phyloP scores from a whole-genome alignment of 306 rosid species.

The Fragaria vesca region DNA sequence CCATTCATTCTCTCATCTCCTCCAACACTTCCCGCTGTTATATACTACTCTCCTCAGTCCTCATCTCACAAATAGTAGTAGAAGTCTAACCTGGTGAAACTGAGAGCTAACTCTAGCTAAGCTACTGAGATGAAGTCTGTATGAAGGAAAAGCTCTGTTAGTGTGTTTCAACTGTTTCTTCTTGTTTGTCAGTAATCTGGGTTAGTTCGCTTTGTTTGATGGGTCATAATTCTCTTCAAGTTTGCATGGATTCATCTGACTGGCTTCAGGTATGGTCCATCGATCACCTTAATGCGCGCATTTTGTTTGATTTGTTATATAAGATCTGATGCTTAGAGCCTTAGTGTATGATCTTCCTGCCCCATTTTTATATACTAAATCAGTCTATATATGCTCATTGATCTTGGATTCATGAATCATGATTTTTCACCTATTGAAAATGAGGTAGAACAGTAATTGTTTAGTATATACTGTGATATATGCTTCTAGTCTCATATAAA shows the following conservation, averaged over 20 bases:
- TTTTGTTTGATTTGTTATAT: background rate
- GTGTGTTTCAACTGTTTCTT: background rate
- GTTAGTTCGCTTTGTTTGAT: slow-evolving; percentile 21
- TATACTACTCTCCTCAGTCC: background rate
- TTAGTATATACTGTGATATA: background rate
- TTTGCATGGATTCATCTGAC: slow-evolving; percentile 91
- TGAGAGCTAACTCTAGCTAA: background rate
- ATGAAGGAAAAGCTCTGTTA: background rate
- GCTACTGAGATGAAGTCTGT: background rate
- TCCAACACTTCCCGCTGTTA: background rate
- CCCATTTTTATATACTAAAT: background rate
- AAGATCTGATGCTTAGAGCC: background rate
- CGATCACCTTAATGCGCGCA: background rate
- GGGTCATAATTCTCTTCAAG: slow-evolving; percentile 87
- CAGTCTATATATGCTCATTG: background rate
- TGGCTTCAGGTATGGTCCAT: slow-evolving; percentile 82
- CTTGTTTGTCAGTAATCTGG: background rate
- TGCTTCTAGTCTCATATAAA: background rate
- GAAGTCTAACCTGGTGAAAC: background rate
- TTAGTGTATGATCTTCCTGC: background rate
- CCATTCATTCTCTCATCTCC: slow-evolving; percentile 10
- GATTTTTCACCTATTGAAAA: background rate
- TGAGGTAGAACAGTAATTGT: background rate
- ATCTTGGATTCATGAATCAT: background rate
- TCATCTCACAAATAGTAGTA: background rate